Evolutionary conservation across 2,329 filamentous ascomycete genomes (phyloP).

Genomic region (Claviceps maximensis): DNA sequence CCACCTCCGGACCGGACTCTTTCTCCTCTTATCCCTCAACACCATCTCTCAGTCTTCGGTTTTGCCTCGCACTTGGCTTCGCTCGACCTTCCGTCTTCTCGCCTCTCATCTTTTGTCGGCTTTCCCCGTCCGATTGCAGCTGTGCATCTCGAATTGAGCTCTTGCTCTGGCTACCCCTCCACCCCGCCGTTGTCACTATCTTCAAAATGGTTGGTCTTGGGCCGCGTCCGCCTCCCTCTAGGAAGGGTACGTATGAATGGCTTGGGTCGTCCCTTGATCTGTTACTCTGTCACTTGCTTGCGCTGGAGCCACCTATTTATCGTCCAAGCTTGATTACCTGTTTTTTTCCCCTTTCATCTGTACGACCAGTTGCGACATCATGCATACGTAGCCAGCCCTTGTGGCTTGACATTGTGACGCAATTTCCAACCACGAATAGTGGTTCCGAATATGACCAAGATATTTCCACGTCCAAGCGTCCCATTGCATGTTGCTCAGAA

Average conservation of each 20-base stretch:
- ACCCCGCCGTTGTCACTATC: constrained; percentile 19
- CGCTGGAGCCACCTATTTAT: background rate
- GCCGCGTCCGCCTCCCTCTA: constrained; percentile 35
- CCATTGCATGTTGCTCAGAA: background rate
- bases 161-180: constrained; percentile 20
- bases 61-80: background rate
- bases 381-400: background rate
- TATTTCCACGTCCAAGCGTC: background rate
- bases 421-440: background rate
- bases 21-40: background rate
- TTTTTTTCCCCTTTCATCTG: background rate
- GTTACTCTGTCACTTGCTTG: background rate
- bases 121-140: background rate
- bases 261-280: background rate
- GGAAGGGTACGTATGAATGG: constrained; percentile 51
- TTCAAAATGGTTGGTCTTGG: constrained; percentile 37
- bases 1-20: background rate
- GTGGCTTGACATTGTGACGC: constrained; percentile 1
- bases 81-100: background rate
- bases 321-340: background rate
- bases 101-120: background rate
- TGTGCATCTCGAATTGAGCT: constrained; percentile 3
- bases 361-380: background rate
- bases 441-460: background rate
- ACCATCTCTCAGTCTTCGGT: background rate